A percentile compares a stretch with the other conserved stretches of the same genome.
phyloP scores from a whole-genome alignment of 2,329 filamentous ascomycete genomes.

The Neofusicoccum parvum region DNA sequence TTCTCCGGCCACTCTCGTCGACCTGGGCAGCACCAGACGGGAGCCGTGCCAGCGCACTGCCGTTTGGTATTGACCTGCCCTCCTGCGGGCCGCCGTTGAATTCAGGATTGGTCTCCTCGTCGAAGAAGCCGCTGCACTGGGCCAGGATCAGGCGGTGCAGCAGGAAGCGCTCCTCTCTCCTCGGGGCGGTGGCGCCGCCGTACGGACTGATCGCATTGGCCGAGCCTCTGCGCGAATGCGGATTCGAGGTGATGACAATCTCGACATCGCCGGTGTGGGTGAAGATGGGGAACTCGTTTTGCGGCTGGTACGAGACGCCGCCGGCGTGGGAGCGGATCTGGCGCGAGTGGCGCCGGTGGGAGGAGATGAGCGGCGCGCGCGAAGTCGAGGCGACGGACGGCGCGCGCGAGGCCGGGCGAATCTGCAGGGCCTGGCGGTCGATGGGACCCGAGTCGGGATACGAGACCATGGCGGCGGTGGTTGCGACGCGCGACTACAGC shows the following conservation, averaged over 20 bases:
- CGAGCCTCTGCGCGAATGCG: slow-evolving; percentile 31
- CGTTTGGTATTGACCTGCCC: slow-evolving; percentile 29
- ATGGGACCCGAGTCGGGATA: slow-evolving; percentile 58
- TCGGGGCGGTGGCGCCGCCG: slow-evolving; percentile 49
- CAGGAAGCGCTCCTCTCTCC: slow-evolving; percentile 79
- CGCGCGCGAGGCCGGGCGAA: slow-evolving; percentile 54
- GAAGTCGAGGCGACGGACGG: slow-evolving; percentile 63
- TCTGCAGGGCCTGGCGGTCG: slow-evolving; percentile 55
- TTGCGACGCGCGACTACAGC: background rate
- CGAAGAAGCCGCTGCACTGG: slow-evolving; percentile 92
- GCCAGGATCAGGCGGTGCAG: slow-evolving; percentile 85
- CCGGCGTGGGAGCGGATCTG: slow-evolving; percentile 82
- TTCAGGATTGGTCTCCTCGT: slow-evolving; percentile 78
- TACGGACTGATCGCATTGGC: background rate
- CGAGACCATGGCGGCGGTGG: slow-evolving; percentile 57
- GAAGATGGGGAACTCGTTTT: slow-evolving; percentile 93
- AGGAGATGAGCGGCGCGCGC: slow-evolving; percentile 51
- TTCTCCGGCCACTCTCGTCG: slow-evolving; percentile 41
- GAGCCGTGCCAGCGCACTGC: slow-evolving; percentile 42
- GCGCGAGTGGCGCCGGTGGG: slow-evolving; percentile 61
- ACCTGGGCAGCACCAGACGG: slow-evolving; percentile 39
- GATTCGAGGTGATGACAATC: slow-evolving; percentile 62
- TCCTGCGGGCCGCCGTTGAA: slow-evolving; percentile 60
- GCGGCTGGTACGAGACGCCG: slow-evolving; percentile 66
- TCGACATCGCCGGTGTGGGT: slow-evolving; percentile 90